Conservation (phyloP, 1,284 basidiomycete species). For the Tremellales sp. region DNA sequence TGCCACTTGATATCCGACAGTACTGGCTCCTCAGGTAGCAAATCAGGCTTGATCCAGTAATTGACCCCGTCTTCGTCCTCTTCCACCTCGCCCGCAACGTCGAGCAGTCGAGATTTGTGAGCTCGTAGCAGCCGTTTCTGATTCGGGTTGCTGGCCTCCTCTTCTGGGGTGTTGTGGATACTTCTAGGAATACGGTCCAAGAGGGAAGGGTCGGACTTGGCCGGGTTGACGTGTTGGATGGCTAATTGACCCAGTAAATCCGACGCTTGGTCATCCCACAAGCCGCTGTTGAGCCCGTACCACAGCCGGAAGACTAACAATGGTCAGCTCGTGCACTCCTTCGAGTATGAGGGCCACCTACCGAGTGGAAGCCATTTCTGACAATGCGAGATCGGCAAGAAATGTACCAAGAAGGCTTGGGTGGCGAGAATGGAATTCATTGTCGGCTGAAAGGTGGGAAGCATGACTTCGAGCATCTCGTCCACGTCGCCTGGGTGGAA, state of each 20-base stretch:
- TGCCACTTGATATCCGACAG: constrained; percentile 65
- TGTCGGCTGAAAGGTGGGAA: constrained; percentile 66
- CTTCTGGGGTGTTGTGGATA: constrained; percentile 34
- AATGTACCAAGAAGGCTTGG: constrained; percentile 75
- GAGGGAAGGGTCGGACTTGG: constrained; percentile 64
- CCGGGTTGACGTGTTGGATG: constrained; percentile 69
- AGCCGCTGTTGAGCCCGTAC: constrained; percentile 78
- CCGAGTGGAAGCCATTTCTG: constrained; percentile 72
- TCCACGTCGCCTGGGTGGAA: constrained; percentile 84
- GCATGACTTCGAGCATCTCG: constrained; percentile 72
- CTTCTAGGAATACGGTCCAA: constrained; percentile 58
- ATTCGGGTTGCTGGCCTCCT: constrained; percentile 34
- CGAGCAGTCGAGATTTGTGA: constrained; percentile 33
- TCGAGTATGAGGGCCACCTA: constrained; percentile 16
- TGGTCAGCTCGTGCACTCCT: constrained; percentile 4
- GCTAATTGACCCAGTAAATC: constrained; percentile 61
- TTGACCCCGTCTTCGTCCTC: constrained; percentile 57
- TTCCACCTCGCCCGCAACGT: constrained; percentile 35
- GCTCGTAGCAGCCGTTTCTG: constrained; percentile 15
- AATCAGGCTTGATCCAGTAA: constrained; percentile 36
- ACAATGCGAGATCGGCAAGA: constrained; percentile 71
- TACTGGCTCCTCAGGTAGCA: constrained; percentile 57
- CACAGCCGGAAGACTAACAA: constrained; percentile 64
- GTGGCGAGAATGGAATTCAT: constrained; percentile 73
- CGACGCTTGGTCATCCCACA: constrained; percentile 78